Conservation (phyloP, 1,284 basidiomycete genomes). For the Ceratobasidium sp. region DNA sequence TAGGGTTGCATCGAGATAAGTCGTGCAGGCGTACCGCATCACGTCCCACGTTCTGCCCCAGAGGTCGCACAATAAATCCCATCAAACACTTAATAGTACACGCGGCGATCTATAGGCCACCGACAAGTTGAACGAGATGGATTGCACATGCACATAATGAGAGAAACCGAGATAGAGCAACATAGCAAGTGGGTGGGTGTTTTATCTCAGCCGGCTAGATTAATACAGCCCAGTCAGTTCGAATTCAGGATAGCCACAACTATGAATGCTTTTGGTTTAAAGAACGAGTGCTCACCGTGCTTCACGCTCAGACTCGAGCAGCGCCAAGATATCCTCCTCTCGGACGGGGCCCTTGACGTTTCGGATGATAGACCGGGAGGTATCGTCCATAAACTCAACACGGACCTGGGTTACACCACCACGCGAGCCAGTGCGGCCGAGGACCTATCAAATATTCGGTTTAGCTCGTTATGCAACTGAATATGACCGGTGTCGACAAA, state of each 20-base stretch:
- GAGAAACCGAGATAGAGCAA: slow-evolving; percentile 21
- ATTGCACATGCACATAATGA: slow-evolving; percentile 44
- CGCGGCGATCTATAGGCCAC: slow-evolving; percentile 14
- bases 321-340: slow-evolving; percentile 96
- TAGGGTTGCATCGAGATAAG: no score
- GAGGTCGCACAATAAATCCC: slow-evolving; percentile 18
- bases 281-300: slow-evolving; percentile 82
- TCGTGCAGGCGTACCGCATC: background rate
- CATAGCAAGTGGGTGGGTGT: slow-evolving; percentile 2
- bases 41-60: background rate
- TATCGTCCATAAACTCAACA: slow-evolving; percentile 99
- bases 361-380: slow-evolving; percentile 95
- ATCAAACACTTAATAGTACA: slow-evolving; percentile 16
- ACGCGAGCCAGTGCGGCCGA: slow-evolving; percentile 98
- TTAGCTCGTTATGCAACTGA: slow-evolving; percentile 4
- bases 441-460: slow-evolving; percentile 71
- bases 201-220: slow-evolving; percentile 43
- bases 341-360: slow-evolving; percentile 99
- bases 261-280: background rate
- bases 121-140: slow-evolving; percentile 30
- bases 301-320: slow-evolving; percentile 99
- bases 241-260: background rate
- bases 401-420: slow-evolving; percentile 99
- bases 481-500: background rate
- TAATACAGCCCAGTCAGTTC: background rate